These are phyloP conservation scores for Zasmidium angulare DNA, from an alignment of 2,329 filamentous ascomycete species.

Conservation along the genomic window DNA sequence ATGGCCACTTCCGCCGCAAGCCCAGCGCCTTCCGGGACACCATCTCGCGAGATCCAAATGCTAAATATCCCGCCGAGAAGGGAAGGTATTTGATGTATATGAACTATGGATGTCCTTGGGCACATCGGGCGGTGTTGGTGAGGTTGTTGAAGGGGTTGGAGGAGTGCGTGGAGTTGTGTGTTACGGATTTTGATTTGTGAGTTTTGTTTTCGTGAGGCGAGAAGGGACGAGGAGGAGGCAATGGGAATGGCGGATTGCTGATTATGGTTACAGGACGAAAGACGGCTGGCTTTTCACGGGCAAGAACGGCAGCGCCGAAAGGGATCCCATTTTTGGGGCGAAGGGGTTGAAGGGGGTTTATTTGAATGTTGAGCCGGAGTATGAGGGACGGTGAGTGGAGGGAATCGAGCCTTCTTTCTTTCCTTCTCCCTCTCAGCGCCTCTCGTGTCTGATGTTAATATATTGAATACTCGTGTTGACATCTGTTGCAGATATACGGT, in stretches of 20 bases:
- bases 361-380: conserved; percentile 60
- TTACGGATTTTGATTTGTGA: conserved; percentile 41
- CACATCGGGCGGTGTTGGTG: conserved; percentile 52
- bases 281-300: conserved; percentile 73
- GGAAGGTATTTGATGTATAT: conserved; percentile 63
- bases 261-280: conserved; percentile 34
- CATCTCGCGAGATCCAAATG: conserved; percentile 52
- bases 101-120: conserved; percentile 64
- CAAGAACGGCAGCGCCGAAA: conserved; percentile 52
- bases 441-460: not conserved
- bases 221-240: not conserved
- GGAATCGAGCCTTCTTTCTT: too few species aligned
- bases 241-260: too few species aligned
- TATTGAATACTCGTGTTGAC: too few species aligned
- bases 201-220: not conserved
- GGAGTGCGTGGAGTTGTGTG: conserved; percentile 49
- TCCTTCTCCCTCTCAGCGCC: too few species aligned
- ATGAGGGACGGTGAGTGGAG: not conserved
- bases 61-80: conserved; percentile 59
- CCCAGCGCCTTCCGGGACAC: conserved; percentile 56
- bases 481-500: conserved; percentile 66
- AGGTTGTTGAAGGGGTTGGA: conserved; percentile 53
- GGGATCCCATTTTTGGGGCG: conserved; percentile 65
- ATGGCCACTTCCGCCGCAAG: conserved; percentile 56
- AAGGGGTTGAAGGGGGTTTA: conserved; percentile 72